A percentile compares a stretch with the other conserved stretches of the same genome.
phyloP scores from a whole-genome alignment of 2,329 filamentous ascomycete species.

The Penicillium sp. region DNA sequence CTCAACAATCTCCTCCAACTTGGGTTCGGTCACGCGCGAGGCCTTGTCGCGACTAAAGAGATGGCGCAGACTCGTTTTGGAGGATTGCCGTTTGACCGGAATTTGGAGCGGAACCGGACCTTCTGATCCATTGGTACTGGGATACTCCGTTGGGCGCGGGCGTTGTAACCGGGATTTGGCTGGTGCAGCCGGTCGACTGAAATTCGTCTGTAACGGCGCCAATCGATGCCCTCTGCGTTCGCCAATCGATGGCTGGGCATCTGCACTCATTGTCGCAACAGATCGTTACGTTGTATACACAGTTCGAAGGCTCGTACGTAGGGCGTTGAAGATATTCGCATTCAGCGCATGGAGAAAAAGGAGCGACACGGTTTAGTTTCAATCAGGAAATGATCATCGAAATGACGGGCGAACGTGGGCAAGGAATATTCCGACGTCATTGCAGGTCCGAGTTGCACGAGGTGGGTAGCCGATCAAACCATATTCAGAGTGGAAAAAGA shows the following conservation, averaged over 20 bases:
- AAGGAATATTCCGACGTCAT: slow-evolving; percentile 20
- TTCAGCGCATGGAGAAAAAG: slow-evolving; percentile 14
- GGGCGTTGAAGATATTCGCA: neutral
- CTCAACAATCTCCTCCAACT: slow-evolving; percentile 37
- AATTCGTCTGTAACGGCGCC: slow-evolving; percentile 40
- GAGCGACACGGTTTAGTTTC: slow-evolving; percentile 13
- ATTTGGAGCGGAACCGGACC: slow-evolving; percentile 35
- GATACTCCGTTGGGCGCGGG: slow-evolving; percentile 34
- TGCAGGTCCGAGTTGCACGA: slow-evolving; percentile 1
- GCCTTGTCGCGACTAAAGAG: slow-evolving; percentile 41
- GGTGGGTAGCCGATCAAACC: neutral
- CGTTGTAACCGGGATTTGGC: slow-evolving; percentile 27
- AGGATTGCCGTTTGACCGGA: slow-evolving; percentile 36
- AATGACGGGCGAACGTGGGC: slow-evolving; percentile 16
- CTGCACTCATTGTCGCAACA: slow-evolving; percentile 14
- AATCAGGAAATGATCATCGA: slow-evolving; percentile 21
- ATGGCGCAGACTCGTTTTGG: slow-evolving; percentile 38
- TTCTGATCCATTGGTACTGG: slow-evolving; percentile 26
- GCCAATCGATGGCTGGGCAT: slow-evolving; percentile 30
- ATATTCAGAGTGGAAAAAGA: neutral
- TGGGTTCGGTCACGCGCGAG: slow-evolving; percentile 29
- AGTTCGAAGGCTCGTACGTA: slow-evolving; percentile 2
- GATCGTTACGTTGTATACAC: neutral
- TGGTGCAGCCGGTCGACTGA: slow-evolving; percentile 30
- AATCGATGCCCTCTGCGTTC: slow-evolving; percentile 40